Base-by-base conservation (phyloP, 495 filamentous ascomycete genomes). In the Entonaema liquescens region DNA sequence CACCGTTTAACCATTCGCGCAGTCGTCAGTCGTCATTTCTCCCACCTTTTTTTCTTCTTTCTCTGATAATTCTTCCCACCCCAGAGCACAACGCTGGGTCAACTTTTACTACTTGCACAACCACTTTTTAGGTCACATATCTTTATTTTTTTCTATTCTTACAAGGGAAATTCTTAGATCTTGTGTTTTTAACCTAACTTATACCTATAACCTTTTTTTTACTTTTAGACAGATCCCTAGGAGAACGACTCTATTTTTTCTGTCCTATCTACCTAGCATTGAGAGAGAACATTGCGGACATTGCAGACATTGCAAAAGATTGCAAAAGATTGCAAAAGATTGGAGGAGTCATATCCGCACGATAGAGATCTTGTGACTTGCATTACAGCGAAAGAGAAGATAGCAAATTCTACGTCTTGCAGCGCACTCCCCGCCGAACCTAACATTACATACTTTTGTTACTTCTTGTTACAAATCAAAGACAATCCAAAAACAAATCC, bases 21-120 rank as follows among this genome's bases (percentile, higher is more conserved):
- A 47, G 42, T 73, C 65, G 59, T 65, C 65, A 70, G 50, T 70
- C 73, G 70, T 75, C 65, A 68, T 57, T 70, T 73, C 70, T 75
- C 65, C 75, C 71, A 65, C 62, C 70, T 73, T 72, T 73, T 71
- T 71, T 65, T 64, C 44, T 59, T 68, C 44, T 55, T 59, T 57
- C 56, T 73, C 65, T 58, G 61, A 72, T 68, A 68, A 73, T 71
- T 66, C 64, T 59, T 62, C 55, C 54, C 52, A 63, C 38, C 63
- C 59, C 35, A 57, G 57, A 67, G 19, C 59, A 35, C 61, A 52
- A 72, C 58, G 35, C 23, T 28, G 35, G 62, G 25, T 38, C 54
- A 59, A 63, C 40, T 59, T 56, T 40, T 35, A 57, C 49, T 26
- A 26, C 56, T 29, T 29, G 26, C 49, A 53, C 33, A 3, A 33